Evolutionary conservation across 352 stramenopile genomes (phyloP), one percentile per base, ranked within the genome.

Genomic region (Thalassiosira hispida): DNA sequence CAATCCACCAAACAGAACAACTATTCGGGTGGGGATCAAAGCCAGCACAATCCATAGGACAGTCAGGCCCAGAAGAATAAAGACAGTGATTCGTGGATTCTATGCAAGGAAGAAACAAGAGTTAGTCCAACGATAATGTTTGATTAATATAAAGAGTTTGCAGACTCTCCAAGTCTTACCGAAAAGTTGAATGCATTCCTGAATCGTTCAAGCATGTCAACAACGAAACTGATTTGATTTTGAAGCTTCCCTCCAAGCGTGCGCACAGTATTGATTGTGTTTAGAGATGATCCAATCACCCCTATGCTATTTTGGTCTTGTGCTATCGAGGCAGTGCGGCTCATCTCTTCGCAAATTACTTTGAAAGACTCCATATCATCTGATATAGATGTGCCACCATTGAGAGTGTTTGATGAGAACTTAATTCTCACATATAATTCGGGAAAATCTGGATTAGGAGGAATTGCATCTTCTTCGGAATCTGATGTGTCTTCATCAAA

Each of bases 141-240:
- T 31, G 16, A 35, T 40, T 44, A 47, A 20, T 25, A 18, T 23
- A 23, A 46, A 62, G 35, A 49, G 35, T 16, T 16, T 52, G 14
- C 25, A 38, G 27, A 60, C 29, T 49, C 14, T 1, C 56, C 29
- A 33, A 25, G 27, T 72, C 76, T 86, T 60, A 90, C 83, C 44
- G 89, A 88, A 63, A 93, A 94, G 52, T 91, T 94, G 38, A 94
- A 91, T 18, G 83, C 47, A 81, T 94, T 94, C 20, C 83, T 71
- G 16, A 84, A 20, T 22, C 64, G 78, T 77, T 93, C 89, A 55
- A 94, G 74, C 25, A 79, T 79, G 63, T 94, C 85, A 14, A 94
- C 57, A 61, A 88, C 78, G 33, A 68, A 69, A 44, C 85, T 83
- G 0, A 93, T 68, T 59, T 81, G 74, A 67, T 91, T 93, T 69